Evolutionary conservation across 2,329 filamentous ascomycete species (phyloP).

Genomic region (Macrophomina phaseolina): DNA sequence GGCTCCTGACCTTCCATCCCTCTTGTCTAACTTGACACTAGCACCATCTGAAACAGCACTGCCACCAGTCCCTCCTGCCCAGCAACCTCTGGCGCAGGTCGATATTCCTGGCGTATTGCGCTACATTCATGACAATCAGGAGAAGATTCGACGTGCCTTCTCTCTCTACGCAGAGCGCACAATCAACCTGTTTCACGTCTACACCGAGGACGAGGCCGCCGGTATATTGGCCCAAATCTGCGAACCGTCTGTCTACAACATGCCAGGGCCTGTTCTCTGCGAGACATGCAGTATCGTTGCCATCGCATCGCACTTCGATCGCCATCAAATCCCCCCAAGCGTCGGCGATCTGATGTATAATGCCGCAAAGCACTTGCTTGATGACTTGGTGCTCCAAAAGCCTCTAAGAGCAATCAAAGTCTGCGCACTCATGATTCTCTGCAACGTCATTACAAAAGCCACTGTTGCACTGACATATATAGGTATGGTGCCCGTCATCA

Average conservation of each 20-base stretch:
- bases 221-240: not conserved
- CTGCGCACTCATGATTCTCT: constrained; percentile 32
- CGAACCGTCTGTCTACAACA: not conserved
- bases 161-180: not conserved
- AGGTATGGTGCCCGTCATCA: constrained; percentile 20
- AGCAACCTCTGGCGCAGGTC: not conserved
- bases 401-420: constrained; percentile 34
- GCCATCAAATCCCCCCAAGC: not conserved
- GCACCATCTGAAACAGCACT: not conserved
- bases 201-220: not conserved
- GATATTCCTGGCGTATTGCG: not conserved
- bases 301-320: not conserved
- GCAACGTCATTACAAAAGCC: constrained; percentile 33
- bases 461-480: constrained; percentile 33
- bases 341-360: constrained; percentile 32
- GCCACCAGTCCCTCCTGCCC: not conserved
- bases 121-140: not conserved
- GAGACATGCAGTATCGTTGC: not conserved
- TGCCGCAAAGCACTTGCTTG: constrained; percentile 31
- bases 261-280: not conserved
- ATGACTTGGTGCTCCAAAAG: constrained; percentile 30
- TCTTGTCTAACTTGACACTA: not conserved
- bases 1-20: not conserved
- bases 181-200: not conserved
- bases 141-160: not conserved